A percentile compares a stretch with the other conserved stretches of the same genome.
Evolutionary conservation across 179 eudicot species (phyloP).

Genomic region (Silene coronaria): DNA sequence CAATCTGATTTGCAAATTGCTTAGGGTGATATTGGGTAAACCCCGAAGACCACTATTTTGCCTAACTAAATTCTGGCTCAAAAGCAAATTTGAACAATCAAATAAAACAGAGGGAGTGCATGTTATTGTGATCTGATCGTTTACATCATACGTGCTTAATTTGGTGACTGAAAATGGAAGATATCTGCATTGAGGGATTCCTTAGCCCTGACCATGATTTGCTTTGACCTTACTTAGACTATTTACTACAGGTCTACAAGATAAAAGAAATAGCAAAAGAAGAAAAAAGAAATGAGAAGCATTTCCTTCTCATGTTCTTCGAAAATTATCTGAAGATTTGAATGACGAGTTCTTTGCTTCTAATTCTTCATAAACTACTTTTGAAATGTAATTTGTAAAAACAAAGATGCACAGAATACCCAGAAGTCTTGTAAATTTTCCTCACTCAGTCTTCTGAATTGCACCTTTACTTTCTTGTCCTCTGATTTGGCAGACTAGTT

Average conservation of each 20-base stretch:
- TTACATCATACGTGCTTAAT: too few species aligned
- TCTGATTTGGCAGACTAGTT: constrained; percentile 31
- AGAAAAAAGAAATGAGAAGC: background rate
- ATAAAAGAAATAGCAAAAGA: background rate
- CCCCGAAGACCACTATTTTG: too few species aligned
- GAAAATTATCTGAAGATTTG: too few species aligned
- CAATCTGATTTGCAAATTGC: too few species aligned
- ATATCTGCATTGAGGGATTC: too few species aligned
- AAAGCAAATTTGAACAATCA: too few species aligned
- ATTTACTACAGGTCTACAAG: background rate
- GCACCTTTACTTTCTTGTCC: background rate
- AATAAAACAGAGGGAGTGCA: too few species aligned
- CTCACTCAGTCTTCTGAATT: background rate
- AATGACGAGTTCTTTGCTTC: background rate
- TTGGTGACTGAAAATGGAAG: too few species aligned
- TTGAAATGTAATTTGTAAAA: background rate
- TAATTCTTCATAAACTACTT: background rate
- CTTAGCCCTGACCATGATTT: background rate
- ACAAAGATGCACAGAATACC: background rate
- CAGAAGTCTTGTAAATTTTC: background rate
- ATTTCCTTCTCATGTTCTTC: too few species aligned
- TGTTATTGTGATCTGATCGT: too few species aligned
- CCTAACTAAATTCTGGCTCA: too few species aligned
- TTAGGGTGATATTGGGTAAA: too few species aligned
- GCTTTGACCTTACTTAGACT: background rate